Conservation (phyloP, 2,329 filamentous ascomycete species). For the Hypoxylon rubiginosum region DNA sequence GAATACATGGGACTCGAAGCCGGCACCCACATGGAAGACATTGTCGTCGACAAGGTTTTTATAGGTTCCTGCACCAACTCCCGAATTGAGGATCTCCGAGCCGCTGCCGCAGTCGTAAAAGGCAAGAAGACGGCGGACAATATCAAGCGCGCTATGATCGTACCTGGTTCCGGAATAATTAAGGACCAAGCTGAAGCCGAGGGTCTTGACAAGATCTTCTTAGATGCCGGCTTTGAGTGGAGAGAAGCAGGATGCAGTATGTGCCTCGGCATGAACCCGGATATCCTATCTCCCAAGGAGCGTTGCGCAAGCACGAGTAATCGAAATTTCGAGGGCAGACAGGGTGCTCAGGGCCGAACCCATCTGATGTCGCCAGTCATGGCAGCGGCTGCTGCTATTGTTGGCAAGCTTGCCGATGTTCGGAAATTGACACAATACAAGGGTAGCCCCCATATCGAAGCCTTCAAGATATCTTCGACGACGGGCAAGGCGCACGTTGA, state of each 20-base stretch:
- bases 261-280: constrained; percentile 99
- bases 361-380: constrained; percentile 98
- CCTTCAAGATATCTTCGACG: constrained; percentile 56
- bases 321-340: constrained; percentile 96
- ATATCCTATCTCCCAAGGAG: constrained; percentile 92
- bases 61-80: constrained; percentile 99
- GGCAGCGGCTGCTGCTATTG: constrained; percentile 91
- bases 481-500: constrained; percentile 64
- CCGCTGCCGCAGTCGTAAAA: constrained; percentile 86
- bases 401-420: constrained; percentile 92
- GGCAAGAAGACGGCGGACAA: constrained; percentile 89
- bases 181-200: constrained; percentile 93
- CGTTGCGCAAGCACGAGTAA: constrained; percentile 96
- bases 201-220: constrained; percentile 92
- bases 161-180: constrained; percentile 93
- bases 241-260: constrained; percentile 98
- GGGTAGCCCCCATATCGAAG: constrained; percentile 71
- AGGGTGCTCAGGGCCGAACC: constrained; percentile 90
- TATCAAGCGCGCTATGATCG: constrained; percentile 94
- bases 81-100: constrained; percentile 93
- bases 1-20: constrained; percentile 96
- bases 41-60: constrained; percentile 94
- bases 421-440: constrained; percentile 78
- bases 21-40: constrained; percentile 92
- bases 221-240: constrained; percentile 96